Percentiles rank a stretch among this genome's conserved stretches.
phyloP scores from a whole-genome alignment of 2,329 filamentous ascomycete species.

The Aspergillus melleus region DNA sequence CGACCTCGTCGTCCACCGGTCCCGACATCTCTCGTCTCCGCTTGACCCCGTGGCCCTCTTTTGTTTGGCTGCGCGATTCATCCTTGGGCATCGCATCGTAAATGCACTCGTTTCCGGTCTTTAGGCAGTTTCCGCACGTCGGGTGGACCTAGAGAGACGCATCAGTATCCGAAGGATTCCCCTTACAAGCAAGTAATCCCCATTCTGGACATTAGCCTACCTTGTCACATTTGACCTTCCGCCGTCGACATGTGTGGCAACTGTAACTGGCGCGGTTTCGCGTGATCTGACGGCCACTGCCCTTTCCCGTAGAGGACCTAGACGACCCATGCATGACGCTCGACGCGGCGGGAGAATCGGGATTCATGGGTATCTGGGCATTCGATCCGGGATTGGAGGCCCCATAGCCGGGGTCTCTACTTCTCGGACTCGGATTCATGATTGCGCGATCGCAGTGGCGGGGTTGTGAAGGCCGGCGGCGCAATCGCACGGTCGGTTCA shows the following conservation, averaged over 20 bases:
- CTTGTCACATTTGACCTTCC: conserved; percentile 52
- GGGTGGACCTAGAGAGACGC: conserved; percentile 39
- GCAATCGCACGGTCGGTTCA: conserved; percentile 12
- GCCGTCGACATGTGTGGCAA: conserved; percentile 47
- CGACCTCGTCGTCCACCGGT: conserved; percentile 30
- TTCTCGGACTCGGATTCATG: conserved; percentile 22
- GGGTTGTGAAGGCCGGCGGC: conserved; percentile 22
- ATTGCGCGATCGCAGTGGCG: conserved; percentile 22
- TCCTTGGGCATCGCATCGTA: conserved; percentile 40
- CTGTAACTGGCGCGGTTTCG: conserved; percentile 50
- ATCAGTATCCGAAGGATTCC: not conserved
- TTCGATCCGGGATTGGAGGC: conserved; percentile 5
- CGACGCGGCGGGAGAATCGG: conserved; percentile 5
- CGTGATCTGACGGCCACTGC: conserved; percentile 45
- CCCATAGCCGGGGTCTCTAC: conserved; percentile 14
- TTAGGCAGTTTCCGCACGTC: conserved; percentile 47
- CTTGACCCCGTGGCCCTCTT: conserved; percentile 33
- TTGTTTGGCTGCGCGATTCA: conserved; percentile 12
- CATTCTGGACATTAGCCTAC: conserved; percentile 9
- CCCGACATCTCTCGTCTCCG: conserved; percentile 33
- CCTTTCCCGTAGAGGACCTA: conserved; percentile 17
- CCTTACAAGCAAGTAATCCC: too few relatives aligned
- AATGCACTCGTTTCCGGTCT: conserved; percentile 44
- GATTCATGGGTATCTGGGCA: conserved; percentile 9
- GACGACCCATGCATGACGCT: conserved; percentile 6